These are phyloP conservation scores for Angophora floribunda DNA, from an alignment of 345 rosid genomes.

Conservation along the genomic window DNA sequence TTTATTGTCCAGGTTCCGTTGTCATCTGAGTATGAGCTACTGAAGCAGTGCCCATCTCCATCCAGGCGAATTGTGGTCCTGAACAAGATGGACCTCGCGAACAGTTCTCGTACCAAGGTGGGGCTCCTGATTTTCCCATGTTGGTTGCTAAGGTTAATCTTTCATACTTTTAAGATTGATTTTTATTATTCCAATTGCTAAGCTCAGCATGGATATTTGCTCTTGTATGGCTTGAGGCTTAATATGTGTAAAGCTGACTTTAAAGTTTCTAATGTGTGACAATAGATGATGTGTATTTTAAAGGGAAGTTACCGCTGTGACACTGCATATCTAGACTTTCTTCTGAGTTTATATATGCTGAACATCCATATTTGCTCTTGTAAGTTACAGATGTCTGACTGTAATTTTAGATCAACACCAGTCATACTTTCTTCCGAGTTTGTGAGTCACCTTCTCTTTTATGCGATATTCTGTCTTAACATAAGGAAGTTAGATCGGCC, in stretches of 20 bases:
- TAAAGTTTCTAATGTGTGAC: background rate
- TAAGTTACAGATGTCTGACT: background rate
- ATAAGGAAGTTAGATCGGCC: background rate
- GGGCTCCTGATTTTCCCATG: background rate
- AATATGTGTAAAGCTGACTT: background rate
- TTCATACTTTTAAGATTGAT: background rate
- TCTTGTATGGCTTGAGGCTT: background rate
- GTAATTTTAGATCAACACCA: background rate
- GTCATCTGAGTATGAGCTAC: slow-evolving; percentile 47
- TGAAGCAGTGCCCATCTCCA: slow-evolving; percentile 14
- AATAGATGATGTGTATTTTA: background rate
- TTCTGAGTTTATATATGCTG: background rate
- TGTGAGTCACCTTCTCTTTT: background rate
- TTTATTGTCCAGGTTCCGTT: slow-evolving; percentile 42
- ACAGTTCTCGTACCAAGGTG: slow-evolving; percentile 33
- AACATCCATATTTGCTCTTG: background rate
- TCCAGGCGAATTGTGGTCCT: slow-evolving; percentile 42
- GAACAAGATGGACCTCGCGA: slow-evolving; percentile 75
- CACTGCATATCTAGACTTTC: background rate
- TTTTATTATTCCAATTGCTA: background rate
- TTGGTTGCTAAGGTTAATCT: background rate
- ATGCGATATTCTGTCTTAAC: background rate
- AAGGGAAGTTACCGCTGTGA: background rate
- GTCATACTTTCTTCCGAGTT: background rate
- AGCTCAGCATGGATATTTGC: background rate